A percentile compares a stretch with the other conserved stretches of the same genome.
Evolutionary conservation across 257 asterid genomes (phyloP).

Genomic region (Plantago major): DNA sequence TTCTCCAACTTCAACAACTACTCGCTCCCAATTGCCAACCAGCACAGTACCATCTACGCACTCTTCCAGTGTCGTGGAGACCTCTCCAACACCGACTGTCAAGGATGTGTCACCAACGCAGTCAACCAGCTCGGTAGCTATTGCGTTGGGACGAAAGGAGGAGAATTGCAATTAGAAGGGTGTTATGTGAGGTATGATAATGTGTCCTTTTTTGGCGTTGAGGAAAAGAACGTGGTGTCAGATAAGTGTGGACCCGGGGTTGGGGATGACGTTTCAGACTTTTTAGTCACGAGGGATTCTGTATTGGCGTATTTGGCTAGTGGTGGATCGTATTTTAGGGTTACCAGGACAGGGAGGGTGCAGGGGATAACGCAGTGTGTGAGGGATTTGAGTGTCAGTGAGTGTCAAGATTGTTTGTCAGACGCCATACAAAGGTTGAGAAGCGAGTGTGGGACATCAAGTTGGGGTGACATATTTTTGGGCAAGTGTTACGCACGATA

Average conservation of each 20-base stretch:
- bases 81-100: conserved; percentile 46
- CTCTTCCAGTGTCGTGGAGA: conserved; percentile 85
- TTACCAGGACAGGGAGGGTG: no score
- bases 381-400: no score
- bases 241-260: conserved; percentile 55
- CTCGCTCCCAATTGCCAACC: conserved; percentile 56
- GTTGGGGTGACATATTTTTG: no score
- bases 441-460: no score
- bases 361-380: no score
- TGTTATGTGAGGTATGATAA: conserved; percentile 70
- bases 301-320: conserved; percentile 42
- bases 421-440: no score
- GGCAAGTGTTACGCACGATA: no score
- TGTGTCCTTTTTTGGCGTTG: conserved; percentile 50
- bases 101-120: conserved; percentile 41
- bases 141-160: conserved; percentile 58
- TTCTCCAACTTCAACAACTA: conserved; percentile 58
- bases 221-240: conserved; percentile 51
- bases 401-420: no score
- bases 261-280: conserved; percentile 31
- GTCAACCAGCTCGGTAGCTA: conserved; percentile 48
- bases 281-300: conserved; percentile 42
- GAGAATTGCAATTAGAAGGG: conserved; percentile 75
- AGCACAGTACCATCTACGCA: conserved; percentile 51
- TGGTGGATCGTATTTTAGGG: neutral